Evolutionary conservation across 148 eudicot species (phyloP).

Genomic region (Vaccinium myrtillus): DNA sequence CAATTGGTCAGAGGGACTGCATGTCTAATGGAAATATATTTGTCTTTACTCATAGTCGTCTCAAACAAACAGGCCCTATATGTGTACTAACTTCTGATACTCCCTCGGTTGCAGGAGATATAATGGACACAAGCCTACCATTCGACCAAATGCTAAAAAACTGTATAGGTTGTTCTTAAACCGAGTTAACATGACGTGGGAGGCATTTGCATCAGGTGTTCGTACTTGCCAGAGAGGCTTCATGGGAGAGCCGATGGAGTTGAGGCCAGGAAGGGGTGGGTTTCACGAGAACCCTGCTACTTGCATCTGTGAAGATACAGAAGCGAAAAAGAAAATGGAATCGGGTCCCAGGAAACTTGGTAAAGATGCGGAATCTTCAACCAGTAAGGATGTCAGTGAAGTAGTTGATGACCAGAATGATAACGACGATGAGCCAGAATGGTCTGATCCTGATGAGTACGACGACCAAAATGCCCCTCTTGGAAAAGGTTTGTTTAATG

Average conservation of each 20-base stretch:
- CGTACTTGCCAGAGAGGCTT: constrained; percentile 76
- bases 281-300: constrained; percentile 92
- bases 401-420: constrained; percentile 44
- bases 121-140: constrained; percentile 93
- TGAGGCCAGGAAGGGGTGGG: constrained; percentile 85
- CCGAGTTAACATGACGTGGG: constrained; percentile 85
- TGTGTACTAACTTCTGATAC: background rate
- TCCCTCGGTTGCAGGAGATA: constrained; percentile 66
- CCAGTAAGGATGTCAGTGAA: constrained; percentile 40
- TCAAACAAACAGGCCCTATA: background rate
- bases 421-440: constrained; percentile 56
- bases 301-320: constrained; percentile 86
- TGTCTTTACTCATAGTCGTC: background rate
- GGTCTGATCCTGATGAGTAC: constrained; percentile 70
- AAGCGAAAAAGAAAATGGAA: constrained; percentile 47
- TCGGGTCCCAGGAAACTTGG: constrained; percentile 38
- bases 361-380: constrained; percentile 24
- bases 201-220: constrained; percentile 65
- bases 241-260: constrained; percentile 89
- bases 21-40: background rate
- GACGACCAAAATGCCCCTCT: constrained; percentile 45
- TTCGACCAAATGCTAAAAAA: constrained; percentile 95
- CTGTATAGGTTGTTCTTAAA: constrained; percentile 55
- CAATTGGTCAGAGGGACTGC: background rate
- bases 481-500: constrained; percentile 43